phyloP scores from a whole-genome alignment of 768 basidiomycete genomes.

The Holtermanniella nyarrowii region DNA sequence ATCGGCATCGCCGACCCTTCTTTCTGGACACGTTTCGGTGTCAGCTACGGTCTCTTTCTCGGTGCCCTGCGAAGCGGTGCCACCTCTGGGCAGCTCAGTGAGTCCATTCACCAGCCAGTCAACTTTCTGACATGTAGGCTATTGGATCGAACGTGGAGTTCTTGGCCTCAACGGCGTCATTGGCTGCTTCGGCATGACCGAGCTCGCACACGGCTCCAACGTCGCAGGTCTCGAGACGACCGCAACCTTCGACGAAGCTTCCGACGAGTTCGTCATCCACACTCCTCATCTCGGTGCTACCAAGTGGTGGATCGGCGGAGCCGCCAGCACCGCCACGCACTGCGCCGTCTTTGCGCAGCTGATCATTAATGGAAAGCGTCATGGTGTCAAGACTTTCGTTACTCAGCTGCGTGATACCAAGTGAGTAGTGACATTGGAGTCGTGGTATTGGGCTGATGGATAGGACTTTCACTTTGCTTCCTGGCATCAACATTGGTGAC shows the following conservation, averaged over 20 bases:
- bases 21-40: conserved; percentile 44
- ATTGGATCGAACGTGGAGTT: conserved; percentile 44
- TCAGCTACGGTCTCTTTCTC: conserved; percentile 41
- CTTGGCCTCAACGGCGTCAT: conserved; percentile 44
- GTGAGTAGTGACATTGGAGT: conserved; percentile 10
- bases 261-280: conserved; percentile 45
- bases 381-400: conserved; percentile 45
- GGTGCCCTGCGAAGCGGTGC: conserved; percentile 43
- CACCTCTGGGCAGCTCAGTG: conserved; percentile 42
- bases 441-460: neutral
- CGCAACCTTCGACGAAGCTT: conserved; percentile 42
- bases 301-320: conserved; percentile 47
- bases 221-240: conserved; percentile 46
- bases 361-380: conserved; percentile 42
- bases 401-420: conserved; percentile 42
- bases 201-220: conserved; percentile 42
- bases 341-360: conserved; percentile 44
- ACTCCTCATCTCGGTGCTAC: conserved; percentile 44
- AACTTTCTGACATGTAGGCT: conserved; percentile 15
- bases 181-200: conserved; percentile 43
- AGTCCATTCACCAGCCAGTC: conserved; percentile 2
- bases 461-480: conserved; percentile 42
- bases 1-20: conserved; percentile 42
- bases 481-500: conserved; percentile 44
- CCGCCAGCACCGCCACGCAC: conserved; percentile 45